These are phyloP conservation scores for Torulaspora gathmanii DNA, from an alignment of 805 yeast genomes.

Conservation along the genomic window DNA sequence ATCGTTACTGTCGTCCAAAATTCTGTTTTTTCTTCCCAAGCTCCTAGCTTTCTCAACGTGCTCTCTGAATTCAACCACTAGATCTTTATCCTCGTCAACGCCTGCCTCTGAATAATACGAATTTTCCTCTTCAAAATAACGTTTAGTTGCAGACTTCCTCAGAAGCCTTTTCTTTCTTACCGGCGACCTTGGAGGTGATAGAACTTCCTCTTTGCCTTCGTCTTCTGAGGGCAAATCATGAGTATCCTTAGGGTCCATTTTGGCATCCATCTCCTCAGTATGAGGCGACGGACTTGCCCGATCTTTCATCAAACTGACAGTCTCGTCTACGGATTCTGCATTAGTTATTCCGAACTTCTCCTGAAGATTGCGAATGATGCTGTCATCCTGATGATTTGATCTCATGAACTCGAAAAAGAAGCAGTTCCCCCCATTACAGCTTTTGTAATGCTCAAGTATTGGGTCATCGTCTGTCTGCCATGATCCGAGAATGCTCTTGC, in stretches of 20 bases:
- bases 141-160: slow-evolving; percentile 16
- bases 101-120: slow-evolving; percentile 2
- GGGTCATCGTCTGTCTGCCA: slow-evolving; percentile 57
- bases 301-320: too few species aligned
- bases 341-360: not conserved
- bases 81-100: slow-evolving; percentile 11
- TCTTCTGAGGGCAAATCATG: not conserved
- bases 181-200: slow-evolving; percentile 4
- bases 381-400: not conserved
- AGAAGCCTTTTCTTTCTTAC: slow-evolving; percentile 18
- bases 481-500: slow-evolving; percentile 51
- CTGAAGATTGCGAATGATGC: not conserved
- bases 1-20: slow-evolving; percentile 33
- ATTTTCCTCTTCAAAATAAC: slow-evolving; percentile 8
- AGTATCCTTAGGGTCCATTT: not conserved
- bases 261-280: not conserved
- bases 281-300: not conserved
- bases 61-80: slow-evolving; percentile 22
- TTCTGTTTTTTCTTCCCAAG: slow-evolving; percentile 25
- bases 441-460: slow-evolving; percentile 41
- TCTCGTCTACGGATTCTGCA: too few species aligned
- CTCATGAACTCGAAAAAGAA: slow-evolving; percentile 19
- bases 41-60: slow-evolving; percentile 22
- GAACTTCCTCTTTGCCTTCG: not conserved
- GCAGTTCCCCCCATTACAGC: slow-evolving; percentile 24